Evolutionary conservation across 2,329 filamentous ascomycete genomes (phyloP), one percentile per base, ranked within the genome.

Genomic region (Rugonectria rugulosa): DNA sequence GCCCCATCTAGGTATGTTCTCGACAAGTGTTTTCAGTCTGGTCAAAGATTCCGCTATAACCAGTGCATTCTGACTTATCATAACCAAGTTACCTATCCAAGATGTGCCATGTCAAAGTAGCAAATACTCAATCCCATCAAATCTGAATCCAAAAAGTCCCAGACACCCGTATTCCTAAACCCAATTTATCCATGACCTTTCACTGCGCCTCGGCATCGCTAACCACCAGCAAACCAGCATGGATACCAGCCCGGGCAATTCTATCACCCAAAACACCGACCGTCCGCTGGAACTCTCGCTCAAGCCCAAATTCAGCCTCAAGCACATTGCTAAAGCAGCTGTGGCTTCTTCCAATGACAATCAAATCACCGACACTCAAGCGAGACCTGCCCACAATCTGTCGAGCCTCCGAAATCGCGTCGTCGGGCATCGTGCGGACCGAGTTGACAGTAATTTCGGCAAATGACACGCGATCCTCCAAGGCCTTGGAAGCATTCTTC

Each of bases 181-280:
- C 26, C 6, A 11, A 27, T 53, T 17, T n/a, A n/a, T n/a, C n/a
- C n/a, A n/a, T n/a, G n/a, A n/a, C n/a, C n/a, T n/a, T n/a, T n/a
- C n/a, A 58, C 15, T 58, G 44, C 6, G 56, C 40, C 38, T 53
- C n/a, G 14, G 44, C 64, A 8, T 62, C 59, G 20, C 62, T 63
- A 32, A 68, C 66, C 0, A 73, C 61, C 59, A 73, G 49, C 17
- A 73, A 12, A 6, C 70, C 70, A 12, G 71, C 69, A 37, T 70
- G 66, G 29, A 72, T 52, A 1, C 61, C 61, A 5, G 50, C 70
- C 29, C 49, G 67, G 12, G 57, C 70, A 59, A 56, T 69, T 45
- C 55, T 59, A 49, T 62, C 66, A 23, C 64, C 66, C 32, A 68
- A 8, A 1, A 70, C 57, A 38, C 70, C 71, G 4, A 68, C 66